Evolutionary conservation across 106 monocot species (phyloP), one percentile per base, ranked within the genome.

Genomic region (Narthecium ossifragum): DNA sequence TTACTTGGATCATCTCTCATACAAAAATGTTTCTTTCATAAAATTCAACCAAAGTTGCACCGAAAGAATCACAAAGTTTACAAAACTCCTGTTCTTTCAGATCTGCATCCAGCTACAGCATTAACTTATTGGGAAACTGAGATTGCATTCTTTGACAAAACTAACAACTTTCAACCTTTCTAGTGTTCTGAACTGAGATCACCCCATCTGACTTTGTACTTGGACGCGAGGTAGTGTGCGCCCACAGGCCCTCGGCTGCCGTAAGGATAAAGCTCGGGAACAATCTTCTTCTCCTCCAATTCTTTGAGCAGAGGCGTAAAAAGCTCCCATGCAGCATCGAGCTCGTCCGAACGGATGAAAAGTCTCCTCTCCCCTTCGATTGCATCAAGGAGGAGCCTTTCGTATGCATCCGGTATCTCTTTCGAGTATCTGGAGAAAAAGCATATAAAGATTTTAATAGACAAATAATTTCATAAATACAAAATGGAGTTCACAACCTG

Each of bases 381-480:
- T 2, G 93, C 93, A 27, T 94, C 93, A 3, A 94, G 77, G 4
- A 94, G 64, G 27, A 94, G 80, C 57, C 93, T 79, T 67, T 94
- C 93, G 18, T 94, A 94, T 1, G 93, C 93, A 78, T 89, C 89
- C 0, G 93, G 93, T 55, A 94, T 89, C 70, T 94, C 93, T 38
- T 83, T 86, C 1, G 93, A 78, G 55, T 94, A 94, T 64, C 93
- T 94, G 38, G 8, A 30, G 27, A 20, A 64, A 46, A 7, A 69
- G 51, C 26, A 26, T 8, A 40, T 14, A 24, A 46, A n/a, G n/a
- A n/a, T n/a, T n/a, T n/a, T n/a, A n/a, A n/a, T n/a, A n/a, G n/a
- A n/a, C n/a, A n/a, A n/a, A n/a, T n/a, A n/a, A n/a, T n/a, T n/a
- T n/a, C n/a, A n/a, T n/a, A n/a, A n/a, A n/a, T n/a, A n/a, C n/a